Evolutionary conservation across 2,329 filamentous ascomycete species (phyloP).

Genomic region (Colletotrichum sp.): DNA sequence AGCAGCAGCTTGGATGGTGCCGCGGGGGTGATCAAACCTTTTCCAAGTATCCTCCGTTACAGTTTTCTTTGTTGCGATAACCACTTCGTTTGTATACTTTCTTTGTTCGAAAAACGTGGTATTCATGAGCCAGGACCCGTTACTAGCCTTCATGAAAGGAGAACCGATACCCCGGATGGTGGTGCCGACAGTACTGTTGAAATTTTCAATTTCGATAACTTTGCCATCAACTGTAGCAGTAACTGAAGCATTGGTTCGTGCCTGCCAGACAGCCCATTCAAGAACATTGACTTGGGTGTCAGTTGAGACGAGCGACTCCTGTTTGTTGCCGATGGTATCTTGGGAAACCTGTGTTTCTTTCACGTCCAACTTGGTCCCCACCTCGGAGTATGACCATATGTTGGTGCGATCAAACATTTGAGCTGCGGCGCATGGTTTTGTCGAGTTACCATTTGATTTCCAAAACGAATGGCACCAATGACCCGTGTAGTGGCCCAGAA

Average conservation of each 20-base stretch:
- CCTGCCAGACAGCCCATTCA: constrained; percentile 18
- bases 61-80: too few species aligned
- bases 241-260: not conserved
- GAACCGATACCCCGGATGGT: too few species aligned
- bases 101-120: too few species aligned
- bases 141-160: too few species aligned
- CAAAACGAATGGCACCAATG: too few species aligned
- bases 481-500: not conserved
- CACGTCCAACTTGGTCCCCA: not conserved
- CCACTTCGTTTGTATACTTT: too few species aligned
- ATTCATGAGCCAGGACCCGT: too few species aligned
- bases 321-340: not conserved
- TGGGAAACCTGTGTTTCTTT: fast-evolving
- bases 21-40: too few species aligned
- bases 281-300: not conserved
- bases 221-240: too few species aligned
- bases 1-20: not conserved
- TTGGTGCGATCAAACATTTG: fast-evolving
- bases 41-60: too few species aligned
- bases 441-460: fast-evolving
- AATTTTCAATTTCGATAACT: too few species aligned
- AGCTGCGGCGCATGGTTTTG: not conserved
- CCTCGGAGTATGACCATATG: not conserved
- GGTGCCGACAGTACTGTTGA: too few species aligned
- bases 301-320: not conserved